Percentiles rank a stretch among this genome's conserved stretches.
These are phyloP conservation scores for Talaromyces sp. DNA, from an alignment of 2,329 filamentous ascomycete genomes.

Conservation along the genomic window DNA sequence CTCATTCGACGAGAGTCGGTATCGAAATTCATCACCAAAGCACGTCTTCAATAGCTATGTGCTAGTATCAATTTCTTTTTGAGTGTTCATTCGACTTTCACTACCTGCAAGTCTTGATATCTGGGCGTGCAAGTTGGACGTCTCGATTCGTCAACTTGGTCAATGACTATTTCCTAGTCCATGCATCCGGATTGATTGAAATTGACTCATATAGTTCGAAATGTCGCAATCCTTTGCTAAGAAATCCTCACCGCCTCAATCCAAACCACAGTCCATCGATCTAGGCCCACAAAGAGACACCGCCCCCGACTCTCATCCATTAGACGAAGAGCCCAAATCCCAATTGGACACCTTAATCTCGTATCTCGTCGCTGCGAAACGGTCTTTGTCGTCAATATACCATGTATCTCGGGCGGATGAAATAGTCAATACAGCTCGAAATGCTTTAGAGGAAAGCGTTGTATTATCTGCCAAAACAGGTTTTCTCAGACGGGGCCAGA, in stretches of 20 bases:
- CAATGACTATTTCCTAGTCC: neutral
- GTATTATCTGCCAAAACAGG: conserved; percentile 66
- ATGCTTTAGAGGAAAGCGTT: conserved; percentile 73
- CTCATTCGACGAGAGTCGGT: neutral
- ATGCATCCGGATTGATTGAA: neutral
- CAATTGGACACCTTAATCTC: conserved; percentile 73
- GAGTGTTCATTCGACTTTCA: neutral
- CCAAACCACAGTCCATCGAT: conserved; percentile 1
- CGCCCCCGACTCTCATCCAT: conserved; percentile 7
- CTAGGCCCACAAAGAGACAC: neutral
- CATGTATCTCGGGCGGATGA: conserved; percentile 84
- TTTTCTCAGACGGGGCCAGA: conserved; percentile 64
- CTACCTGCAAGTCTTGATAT: neutral
- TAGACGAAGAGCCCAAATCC: conserved; percentile 25
- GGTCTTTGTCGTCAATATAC: conserved; percentile 77
- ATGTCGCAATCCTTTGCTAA: conserved; percentile 16
- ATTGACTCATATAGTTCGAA: neutral
- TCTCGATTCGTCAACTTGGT: neutral
- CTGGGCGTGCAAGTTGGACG: neutral
- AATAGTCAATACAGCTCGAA: conserved; percentile 72
- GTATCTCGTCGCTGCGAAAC: conserved; percentile 81
- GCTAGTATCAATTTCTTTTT: neutral
- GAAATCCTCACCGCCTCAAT: conserved; percentile 10
- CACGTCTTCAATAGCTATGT: conserved; percentile 13
- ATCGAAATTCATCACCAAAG: neutral